Conservation (phyloP, 306 rosid species). For the Dicorynia guianensis region DNA sequence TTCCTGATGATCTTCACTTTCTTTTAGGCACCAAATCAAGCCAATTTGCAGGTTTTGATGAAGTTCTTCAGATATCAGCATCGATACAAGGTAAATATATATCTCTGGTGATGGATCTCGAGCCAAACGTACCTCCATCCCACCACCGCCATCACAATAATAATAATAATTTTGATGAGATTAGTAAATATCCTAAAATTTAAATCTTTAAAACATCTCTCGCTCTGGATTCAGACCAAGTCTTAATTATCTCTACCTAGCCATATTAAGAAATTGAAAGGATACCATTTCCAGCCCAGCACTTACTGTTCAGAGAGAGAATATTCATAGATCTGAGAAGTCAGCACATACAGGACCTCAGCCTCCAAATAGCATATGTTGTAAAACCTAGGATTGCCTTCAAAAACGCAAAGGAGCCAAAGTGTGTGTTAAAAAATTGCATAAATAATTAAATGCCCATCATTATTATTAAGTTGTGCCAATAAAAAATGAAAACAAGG, state of each 20-base stretch:
- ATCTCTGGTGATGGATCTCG: conserved; percentile 5
- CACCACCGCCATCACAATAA: not conserved
- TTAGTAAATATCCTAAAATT: conserved; percentile 28
- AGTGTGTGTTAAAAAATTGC: not conserved
- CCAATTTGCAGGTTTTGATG: not conserved
- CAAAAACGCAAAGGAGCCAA: conserved; percentile 31
- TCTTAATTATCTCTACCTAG: conserved; percentile 37
- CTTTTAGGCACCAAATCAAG: not conserved
- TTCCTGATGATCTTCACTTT: not conserved
- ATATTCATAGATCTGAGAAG: conserved; percentile 59
- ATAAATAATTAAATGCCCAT: not conserved
- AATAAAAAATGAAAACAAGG: conserved; percentile 8
- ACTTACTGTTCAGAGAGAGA: conserved; percentile 44
- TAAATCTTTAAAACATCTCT: not conserved
- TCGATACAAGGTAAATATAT: not conserved
- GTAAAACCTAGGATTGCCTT: conserved; percentile 47
- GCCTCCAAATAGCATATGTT: conserved; percentile 31
- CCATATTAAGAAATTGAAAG: conserved; percentile 48
- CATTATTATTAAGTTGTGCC: not conserved
- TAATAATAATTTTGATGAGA: not conserved
- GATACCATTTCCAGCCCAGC: conserved; percentile 48
- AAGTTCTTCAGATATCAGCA: conserved; percentile 5
- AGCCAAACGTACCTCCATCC: not conserved
- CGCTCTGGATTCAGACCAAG: conserved; percentile 38
- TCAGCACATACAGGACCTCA: conserved; percentile 45